phyloP scores from a whole-genome alignment of 2,329 filamentous ascomycete genomes.

The Lasiodiplodia sp. region DNA sequence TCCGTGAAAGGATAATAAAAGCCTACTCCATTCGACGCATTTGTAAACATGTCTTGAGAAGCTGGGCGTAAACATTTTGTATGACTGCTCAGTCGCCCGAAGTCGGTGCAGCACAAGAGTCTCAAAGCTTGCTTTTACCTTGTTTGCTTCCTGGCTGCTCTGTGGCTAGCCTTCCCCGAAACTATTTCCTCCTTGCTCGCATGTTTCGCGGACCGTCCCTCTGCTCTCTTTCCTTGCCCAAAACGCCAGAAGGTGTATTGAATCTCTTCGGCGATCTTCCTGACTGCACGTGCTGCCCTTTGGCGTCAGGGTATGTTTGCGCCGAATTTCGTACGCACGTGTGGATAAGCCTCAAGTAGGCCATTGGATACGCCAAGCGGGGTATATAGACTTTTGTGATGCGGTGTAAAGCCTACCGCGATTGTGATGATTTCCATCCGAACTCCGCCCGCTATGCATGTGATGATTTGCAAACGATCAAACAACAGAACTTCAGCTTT shows the following conservation, averaged over 20 bases:
- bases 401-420: neutral
- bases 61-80: neutral
- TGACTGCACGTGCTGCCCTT: neutral
- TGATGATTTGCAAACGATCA: neutral
- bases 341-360: neutral
- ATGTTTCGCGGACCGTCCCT: neutral
- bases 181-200: neutral
- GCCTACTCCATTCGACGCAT: slow-evolving; percentile 3
- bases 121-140: neutral
- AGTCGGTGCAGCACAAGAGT: neutral
- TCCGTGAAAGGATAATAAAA: neutral
- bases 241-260: neutral
- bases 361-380: neutral
- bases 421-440: neutral
- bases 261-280: neutral
- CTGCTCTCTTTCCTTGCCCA: neutral
- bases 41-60: neutral
- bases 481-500: slow-evolving; percentile 11
- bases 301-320: neutral
- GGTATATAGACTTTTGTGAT: neutral
- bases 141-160: neutral
- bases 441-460: slow-evolving; percentile 19
- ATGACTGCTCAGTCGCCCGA: neutral
- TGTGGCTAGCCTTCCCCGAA: neutral
- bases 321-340: neutral